A percentile compares a stretch with the other conserved stretches of the same genome.
Conservation (phyloP, 2,329 filamentous ascomycete species). For the Penicillium sp. region DNA sequence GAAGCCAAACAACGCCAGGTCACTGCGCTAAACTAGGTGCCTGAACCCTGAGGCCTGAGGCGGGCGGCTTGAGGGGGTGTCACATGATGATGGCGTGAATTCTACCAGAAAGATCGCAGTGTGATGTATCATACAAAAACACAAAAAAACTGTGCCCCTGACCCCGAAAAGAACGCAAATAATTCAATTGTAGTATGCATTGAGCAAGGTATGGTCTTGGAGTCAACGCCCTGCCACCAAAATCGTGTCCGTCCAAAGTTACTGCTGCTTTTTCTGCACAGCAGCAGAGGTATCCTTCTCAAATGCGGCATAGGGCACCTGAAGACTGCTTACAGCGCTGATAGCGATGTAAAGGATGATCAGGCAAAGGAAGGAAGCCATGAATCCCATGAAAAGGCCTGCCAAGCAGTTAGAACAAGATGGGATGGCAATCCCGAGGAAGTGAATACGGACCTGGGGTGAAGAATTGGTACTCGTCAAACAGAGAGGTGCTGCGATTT, state of each 20-base stretch:
- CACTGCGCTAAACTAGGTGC: constrained; percentile 19
- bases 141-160: constrained; percentile 14
- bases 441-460: constrained; percentile 68
- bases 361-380: constrained; percentile 71
- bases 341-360: constrained; percentile 79
- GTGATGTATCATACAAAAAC: constrained; percentile 31
- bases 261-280: constrained; percentile 80
- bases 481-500: constrained; percentile 52
- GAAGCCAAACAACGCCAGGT: constrained; percentile 24
- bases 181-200: constrained; percentile 19
- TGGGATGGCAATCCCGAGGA: not conserved
- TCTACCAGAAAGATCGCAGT: constrained; percentile 26
- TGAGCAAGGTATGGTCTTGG: constrained; percentile 15
- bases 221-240: constrained; percentile 8
- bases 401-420: constrained; percentile 13
- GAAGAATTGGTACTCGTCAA: constrained; percentile 94
- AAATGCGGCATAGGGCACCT: constrained; percentile 92
- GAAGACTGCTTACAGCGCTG: constrained; percentile 73
- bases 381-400: constrained; percentile 88
- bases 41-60: constrained; percentile 15
- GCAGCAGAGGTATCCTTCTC: constrained; percentile 94
- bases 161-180: constrained; percentile 12
- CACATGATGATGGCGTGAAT: constrained; percentile 30
- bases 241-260: constrained; percentile 18
- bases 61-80: constrained; percentile 11